Percentiles rank a stretch among this genome's conserved stretches.
These are phyloP conservation scores for Aspergillus flavus DNA, from an alignment of 2,329 filamentous ascomycete species.

Conservation along the genomic window DNA sequence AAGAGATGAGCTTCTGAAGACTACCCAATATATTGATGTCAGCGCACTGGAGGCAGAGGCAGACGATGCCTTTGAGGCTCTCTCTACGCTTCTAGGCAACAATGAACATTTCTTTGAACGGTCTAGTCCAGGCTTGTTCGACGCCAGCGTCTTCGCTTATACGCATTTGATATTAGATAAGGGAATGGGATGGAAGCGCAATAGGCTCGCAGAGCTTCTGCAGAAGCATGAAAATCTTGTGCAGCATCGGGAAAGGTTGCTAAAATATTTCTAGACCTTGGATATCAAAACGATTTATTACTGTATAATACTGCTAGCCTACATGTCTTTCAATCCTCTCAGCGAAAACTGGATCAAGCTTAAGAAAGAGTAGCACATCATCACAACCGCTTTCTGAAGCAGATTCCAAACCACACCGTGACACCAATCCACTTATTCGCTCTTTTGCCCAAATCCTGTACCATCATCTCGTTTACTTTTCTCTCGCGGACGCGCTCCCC, in stretches of 20 bases:
- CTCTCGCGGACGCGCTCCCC: constrained; percentile 43
- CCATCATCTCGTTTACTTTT: constrained; percentile 56
- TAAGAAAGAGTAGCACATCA: constrained; percentile 9
- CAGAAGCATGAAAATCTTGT: constrained; percentile 64
- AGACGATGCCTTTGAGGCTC: constrained; percentile 62
- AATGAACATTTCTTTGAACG: constrained; percentile 64
- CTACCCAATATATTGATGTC: constrained; percentile 55
- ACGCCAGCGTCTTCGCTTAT: constrained; percentile 89
- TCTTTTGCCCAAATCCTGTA: constrained; percentile 60
- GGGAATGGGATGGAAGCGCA: constrained; percentile 64
- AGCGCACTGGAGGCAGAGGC: constrained; percentile 63
- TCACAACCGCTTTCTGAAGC: constrained; percentile 43
- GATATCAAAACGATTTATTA: constrained; percentile 1
- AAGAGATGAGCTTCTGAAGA: constrained; percentile 70
- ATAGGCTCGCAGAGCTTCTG: constrained; percentile 61
- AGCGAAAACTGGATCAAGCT: background rate
- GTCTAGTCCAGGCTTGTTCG: constrained; percentile 70
- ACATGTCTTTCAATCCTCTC: background rate
- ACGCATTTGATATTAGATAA: constrained; percentile 76
- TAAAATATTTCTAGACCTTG: constrained; percentile 51
- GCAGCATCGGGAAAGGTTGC: constrained; percentile 63
- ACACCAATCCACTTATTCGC: constrained; percentile 66
- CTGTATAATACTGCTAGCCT: constrained; percentile 19
- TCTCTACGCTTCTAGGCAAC: constrained; percentile 61
- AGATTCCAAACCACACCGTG: constrained; percentile 56